Conservation (phyloP, 2,329 filamentous ascomycete genomes). For the Calonectria crousiana region DNA sequence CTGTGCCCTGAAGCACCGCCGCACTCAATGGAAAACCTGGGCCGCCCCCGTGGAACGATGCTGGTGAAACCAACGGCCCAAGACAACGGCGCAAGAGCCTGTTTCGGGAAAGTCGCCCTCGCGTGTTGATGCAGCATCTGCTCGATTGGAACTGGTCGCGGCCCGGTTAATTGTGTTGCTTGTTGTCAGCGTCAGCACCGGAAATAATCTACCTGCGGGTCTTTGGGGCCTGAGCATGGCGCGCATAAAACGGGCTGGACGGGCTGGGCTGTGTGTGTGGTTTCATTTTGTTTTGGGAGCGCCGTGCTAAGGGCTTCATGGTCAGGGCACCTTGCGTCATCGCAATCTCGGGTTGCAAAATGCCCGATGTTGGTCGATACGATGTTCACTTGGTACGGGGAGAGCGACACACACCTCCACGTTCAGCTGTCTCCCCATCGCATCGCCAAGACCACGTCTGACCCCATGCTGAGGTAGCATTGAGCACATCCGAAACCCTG, state of each 20-base stretch:
- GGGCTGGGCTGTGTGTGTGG: too few relatives aligned
- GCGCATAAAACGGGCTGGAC: background rate
- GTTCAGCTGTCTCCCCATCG: background rate
- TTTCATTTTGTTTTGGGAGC: background rate
- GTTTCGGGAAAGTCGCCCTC: background rate
- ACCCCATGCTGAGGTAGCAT: background rate
- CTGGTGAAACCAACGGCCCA: background rate
- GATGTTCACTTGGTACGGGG: too few relatives aligned
- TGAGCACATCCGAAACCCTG: background rate
- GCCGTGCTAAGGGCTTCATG: background rate
- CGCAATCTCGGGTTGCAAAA: background rate
- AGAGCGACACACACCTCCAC: background rate
- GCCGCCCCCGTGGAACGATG: background rate
- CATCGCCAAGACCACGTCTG: background rate
- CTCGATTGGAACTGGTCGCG: background rate
- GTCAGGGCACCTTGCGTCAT: conserved; percentile 8
- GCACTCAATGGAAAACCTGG: background rate
- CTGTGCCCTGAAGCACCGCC: background rate
- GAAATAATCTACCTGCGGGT: background rate
- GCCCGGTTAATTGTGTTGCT: background rate
- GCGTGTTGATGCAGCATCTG: background rate
- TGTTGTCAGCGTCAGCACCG: background rate
- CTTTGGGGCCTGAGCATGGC: background rate
- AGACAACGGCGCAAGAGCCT: background rate
- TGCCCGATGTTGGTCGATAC: background rate